Base-by-base conservation (phyloP, 352 stramenopile genomes). In the Pythium chondricola region DNA sequence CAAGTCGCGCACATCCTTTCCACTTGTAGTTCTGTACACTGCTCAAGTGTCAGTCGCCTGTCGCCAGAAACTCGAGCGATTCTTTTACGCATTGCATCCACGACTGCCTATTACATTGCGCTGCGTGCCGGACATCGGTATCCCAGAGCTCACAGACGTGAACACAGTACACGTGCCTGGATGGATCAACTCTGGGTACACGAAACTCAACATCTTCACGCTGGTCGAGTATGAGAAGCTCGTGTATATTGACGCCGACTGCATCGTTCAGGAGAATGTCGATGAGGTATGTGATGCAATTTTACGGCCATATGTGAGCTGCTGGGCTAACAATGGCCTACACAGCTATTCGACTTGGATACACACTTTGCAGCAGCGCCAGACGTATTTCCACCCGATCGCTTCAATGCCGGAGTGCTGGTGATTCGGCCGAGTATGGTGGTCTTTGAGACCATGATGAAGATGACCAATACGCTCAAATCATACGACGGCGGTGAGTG, bases 201-300 rank as follows among this genome's bases (percentile, higher is more conserved):
- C 62, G 4, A 74, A 74, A 33, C 61, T 74, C 36, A 39, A 64
- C 43, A 56, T 78, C 46, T 78, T 89, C 61, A 60, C 64, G 32
- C 62, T 95, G 47, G 61, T 72, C 16, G 63, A 85, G 51, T 96
- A 85, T 48, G 61, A 81, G 21, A 77, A 69, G n/a, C 73, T 96
- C 45, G 54, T 96, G 6, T 96, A 93, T 56, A 84, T 96, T 46
- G 80, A 95, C 60, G 65, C 80, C 4, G 81, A 95, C 55, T 78
- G 74, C 41, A 42, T 95, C 30, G 78, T 96, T 16, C 40, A 92
- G 5, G 67, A 81, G 24, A 80, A 85, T 51, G 57, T 93, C 9
- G 74, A 79, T 26, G 64, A 81, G 56, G 65, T 89, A 32, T 38
- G 81, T 42, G 21, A n/a, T n/a, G n/a, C n/a, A n/a, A n/a, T n/a